These are phyloP conservation scores for Yarrowia osloensis DNA, from an alignment of 805 yeast species.

Conservation along the genomic window DNA sequence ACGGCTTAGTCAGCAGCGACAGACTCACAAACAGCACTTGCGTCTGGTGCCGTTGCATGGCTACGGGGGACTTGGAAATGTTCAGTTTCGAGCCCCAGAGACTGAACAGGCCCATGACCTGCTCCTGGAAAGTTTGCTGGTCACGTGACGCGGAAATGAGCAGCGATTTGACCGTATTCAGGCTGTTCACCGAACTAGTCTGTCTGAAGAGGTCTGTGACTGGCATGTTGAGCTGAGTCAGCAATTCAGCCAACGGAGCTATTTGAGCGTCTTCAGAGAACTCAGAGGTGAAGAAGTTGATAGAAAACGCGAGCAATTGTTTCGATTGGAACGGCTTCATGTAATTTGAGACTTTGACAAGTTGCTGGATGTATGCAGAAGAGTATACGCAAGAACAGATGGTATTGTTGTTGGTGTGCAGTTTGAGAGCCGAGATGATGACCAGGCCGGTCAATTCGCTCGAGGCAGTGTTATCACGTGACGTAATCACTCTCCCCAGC, in stretches of 20 bases:
- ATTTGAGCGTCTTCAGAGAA: background rate
- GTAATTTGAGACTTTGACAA: background rate
- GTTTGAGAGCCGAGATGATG: background rate
- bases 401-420: background rate
- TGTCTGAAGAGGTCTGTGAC: background rate
- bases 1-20: constrained; percentile 18
- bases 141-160: constrained; percentile 7
- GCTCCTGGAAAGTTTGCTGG: background rate
- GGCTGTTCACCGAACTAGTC: background rate
- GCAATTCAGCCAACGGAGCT: background rate
- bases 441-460: background rate
- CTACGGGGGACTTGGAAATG: constrained; percentile 47
- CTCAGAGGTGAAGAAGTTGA: background rate
- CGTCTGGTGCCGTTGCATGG: constrained; percentile 53
- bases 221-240: background rate
- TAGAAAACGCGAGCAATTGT: background rate
- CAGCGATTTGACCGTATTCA: constrained; percentile 4
- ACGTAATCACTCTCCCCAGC: background rate
- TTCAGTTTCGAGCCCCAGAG: constrained; percentile 46
- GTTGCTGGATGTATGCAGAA: background rate
- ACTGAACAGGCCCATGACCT: background rate
- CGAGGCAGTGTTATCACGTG: background rate
- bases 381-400: background rate
- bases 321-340: constrained; percentile 7
- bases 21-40: constrained; percentile 47